phyloP scores from a whole-genome alignment of 345 rosid species.

The Salix viminalis region DNA sequence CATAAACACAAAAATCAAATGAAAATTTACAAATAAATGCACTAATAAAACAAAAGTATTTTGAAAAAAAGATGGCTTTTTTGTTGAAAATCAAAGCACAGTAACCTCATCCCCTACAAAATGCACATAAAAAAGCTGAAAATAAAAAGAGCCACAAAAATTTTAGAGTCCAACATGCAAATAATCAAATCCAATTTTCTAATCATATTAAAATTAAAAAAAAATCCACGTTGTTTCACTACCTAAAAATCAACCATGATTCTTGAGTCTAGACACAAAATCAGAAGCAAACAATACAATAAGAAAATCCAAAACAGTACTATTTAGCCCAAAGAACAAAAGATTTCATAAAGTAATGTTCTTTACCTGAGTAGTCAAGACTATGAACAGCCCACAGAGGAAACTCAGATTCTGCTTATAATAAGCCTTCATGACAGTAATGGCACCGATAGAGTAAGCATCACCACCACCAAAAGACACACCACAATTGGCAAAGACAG shows the following conservation, averaged over 20 bases:
- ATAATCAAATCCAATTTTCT: no score
- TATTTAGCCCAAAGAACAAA: not conserved
- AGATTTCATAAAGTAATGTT: not conserved
- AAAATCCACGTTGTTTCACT: no score
- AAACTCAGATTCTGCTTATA: conserved; percentile 78
- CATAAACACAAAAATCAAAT: not conserved
- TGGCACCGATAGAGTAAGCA: conserved; percentile 96
- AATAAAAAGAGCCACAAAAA: not conserved
- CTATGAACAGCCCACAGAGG: conserved; percentile 69
- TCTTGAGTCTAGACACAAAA: not conserved
- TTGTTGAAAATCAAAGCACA: no score
- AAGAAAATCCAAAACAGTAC: not conserved
- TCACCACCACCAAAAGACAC: conserved; percentile 91
- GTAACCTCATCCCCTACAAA: not conserved
- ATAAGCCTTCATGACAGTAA: conserved; percentile 94
- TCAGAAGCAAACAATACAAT: not conserved
- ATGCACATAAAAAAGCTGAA: not conserved
- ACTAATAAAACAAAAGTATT: no score
- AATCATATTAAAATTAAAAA: no score
- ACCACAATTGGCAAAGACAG: conserved; percentile 93
- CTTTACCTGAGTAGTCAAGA: conserved; percentile 80
- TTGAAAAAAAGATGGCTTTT: no score
- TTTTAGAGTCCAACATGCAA: no score
- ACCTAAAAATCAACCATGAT: not conserved
- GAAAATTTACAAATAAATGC: no score